Evolutionary conservation across 2,329 filamentous ascomycete species (phyloP), one percentile per base, ranked within the genome.

Genomic region (Malbranchea zuffiana): DNA sequence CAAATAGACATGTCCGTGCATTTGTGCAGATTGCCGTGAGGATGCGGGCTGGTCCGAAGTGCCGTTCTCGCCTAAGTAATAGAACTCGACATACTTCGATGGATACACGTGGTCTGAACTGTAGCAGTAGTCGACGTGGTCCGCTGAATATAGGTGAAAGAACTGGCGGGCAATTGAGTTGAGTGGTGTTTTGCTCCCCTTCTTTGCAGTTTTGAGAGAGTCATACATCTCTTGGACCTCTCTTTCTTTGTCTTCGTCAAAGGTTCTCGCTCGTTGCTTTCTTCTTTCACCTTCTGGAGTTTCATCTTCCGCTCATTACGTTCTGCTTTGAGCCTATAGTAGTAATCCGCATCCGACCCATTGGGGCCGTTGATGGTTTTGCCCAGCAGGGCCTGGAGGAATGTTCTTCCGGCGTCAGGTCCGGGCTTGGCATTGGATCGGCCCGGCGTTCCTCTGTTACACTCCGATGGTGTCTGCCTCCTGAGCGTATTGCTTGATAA

Each of bases 31-130:
- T 20, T 34, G 37, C 18, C 37, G 12, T 21, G 10, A 11, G 3
- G 35, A 21, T 21, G 12, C n/a, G 13, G 15, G 16, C 19, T 16
- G 35, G 11, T 16, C 35, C 12, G 17, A 38, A 39, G 11, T n/a
- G 16, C 11, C 20, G 18, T 39, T 10, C 20, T 27, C 1, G 15
- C 34, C 20, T 17, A 34, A 7, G 28, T 20, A 13, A 34, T 34
- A 39, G 24, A 39, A 39, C 30, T 39, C 30, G 23, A 39, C 31
- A 28, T 28, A 39, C 10, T 25, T 34, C 20, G 21, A 39, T 21
- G 7, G 19, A 33, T 34, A 33, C n/a, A 15, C 3, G n/a, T n/a
- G n/a, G 28, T 15, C 10, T 33, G 29, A 33, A 27, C 6, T 23
- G 29, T 18, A 39, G 30, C 18, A 39, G 33, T 39, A 33, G 20